A percentile compares a stretch with the other conserved stretches of the same genome.
Conservation (phyloP, 2,329 filamentous ascomycete genomes). For the Arachnomyces sp. region DNA sequence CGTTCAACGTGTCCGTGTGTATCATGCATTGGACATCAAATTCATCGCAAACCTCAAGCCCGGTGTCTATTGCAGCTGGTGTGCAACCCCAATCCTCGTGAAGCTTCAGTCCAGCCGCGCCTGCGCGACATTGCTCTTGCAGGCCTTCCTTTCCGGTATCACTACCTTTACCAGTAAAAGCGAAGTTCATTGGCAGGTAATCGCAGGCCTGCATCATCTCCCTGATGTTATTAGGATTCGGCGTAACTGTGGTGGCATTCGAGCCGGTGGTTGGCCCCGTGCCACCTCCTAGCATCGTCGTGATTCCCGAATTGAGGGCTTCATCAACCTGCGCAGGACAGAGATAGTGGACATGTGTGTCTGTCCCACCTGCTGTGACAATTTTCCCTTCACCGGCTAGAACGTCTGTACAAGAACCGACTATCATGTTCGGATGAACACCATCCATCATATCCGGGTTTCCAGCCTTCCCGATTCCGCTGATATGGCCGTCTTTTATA, state of each 20-base stretch:
- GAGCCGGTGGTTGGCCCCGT: constrained; percentile 89
- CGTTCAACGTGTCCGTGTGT: constrained; percentile 92
- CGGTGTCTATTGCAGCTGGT: constrained; percentile 83
- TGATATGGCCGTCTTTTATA: constrained; percentile 78
- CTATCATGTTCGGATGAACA: constrained; percentile 67
- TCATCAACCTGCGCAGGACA: constrained; percentile 88
- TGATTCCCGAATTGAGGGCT: constrained; percentile 75
- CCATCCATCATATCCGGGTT: constrained; percentile 97
- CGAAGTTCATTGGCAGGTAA: constrained; percentile 72
- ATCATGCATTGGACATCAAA: constrained; percentile 89
- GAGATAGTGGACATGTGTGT: constrained; percentile 89
- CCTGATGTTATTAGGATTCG: constrained; percentile 71
- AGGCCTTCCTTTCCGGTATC: constrained; percentile 65
- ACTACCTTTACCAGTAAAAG: constrained; percentile 90
- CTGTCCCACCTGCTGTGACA: constrained; percentile 80
- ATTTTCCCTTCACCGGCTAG: constrained; percentile 87
- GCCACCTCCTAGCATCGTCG: constrained; percentile 83
- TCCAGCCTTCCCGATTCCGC: constrained; percentile 85
- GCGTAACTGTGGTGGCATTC: constrained; percentile 88
- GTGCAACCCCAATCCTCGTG: constrained; percentile 96
- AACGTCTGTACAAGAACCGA: constrained; percentile 85
- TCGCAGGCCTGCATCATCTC: constrained; percentile 89
- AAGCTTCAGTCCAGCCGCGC: constrained; percentile 83
- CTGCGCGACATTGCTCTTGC: constrained; percentile 71
- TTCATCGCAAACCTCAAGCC: constrained; percentile 78